A percentile compares a stretch with the other conserved stretches of the same genome.
Evolutionary conservation across 495 filamentous ascomycete genomes (phyloP).

Genomic region (Daldinia grandis): DNA sequence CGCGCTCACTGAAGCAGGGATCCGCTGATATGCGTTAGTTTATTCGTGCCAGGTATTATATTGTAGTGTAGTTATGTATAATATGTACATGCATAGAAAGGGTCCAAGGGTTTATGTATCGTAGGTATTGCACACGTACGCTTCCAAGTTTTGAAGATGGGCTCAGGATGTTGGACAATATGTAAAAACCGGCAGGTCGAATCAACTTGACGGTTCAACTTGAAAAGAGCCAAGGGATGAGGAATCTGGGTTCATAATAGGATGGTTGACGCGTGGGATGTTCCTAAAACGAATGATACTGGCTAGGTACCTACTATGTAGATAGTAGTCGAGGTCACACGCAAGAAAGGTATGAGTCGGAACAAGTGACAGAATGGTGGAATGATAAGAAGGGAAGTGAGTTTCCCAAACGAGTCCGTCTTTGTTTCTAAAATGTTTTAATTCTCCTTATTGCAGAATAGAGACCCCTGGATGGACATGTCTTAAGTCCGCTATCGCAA

Average conservation of each 20-base stretch:
- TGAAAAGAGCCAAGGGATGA: not conserved
- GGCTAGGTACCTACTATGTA: not conserved
- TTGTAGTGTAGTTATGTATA: not conserved
- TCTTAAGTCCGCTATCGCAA: conserved; percentile 3
- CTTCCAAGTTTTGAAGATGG: not conserved
- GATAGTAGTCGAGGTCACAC: conserved; percentile 22
- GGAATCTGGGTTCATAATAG: conserved; percentile 5
- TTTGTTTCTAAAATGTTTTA: not conserved
- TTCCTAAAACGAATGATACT: conserved; percentile 5
- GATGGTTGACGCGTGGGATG: conserved; percentile 11
- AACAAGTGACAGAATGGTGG: not conserved
- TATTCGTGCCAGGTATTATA: conserved; percentile 42
- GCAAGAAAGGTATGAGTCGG: conserved; percentile 24
- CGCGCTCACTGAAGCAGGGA: conserved; percentile 30
- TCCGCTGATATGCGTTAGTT: conserved; percentile 39
- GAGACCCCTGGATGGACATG: not conserved
- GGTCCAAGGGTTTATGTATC: not conserved
- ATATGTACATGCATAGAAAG: conserved; percentile 16
- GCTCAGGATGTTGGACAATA: not conserved
- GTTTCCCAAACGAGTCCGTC: not conserved
- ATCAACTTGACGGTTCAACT: not conserved
- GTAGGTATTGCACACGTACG: not conserved
- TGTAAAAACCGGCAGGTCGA: not conserved
- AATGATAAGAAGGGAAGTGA: not conserved
- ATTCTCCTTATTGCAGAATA: not conserved